phyloP scores from a whole-genome alignment of 2,329 filamentous ascomycete genomes.

The Penicillium sp. region DNA sequence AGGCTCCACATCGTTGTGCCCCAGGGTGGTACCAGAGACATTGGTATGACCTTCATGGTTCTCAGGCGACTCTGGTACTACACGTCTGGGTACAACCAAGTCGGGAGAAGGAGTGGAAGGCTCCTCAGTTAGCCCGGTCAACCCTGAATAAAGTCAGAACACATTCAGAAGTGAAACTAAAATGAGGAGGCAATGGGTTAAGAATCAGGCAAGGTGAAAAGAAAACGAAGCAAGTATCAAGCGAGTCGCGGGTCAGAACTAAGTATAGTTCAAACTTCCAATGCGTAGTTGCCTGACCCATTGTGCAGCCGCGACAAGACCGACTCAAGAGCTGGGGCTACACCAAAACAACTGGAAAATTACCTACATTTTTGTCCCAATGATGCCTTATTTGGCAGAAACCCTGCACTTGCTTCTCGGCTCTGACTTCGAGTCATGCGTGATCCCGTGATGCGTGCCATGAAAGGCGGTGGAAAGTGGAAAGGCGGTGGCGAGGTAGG shows the following conservation, averaged over 20 bases:
- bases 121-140: slow-evolving; percentile 14
- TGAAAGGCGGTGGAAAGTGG: slow-evolving; percentile 2
- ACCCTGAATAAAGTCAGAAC: slow-evolving; percentile 14
- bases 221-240: too few relatives aligned
- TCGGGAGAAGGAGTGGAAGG: slow-evolving; percentile 7
- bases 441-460: slow-evolving; percentile 2
- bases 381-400: not conserved
- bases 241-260: not conserved
- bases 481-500: not conserved
- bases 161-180: not conserved
- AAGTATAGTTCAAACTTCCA: not conserved
- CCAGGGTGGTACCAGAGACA: slow-evolving; percentile 36
- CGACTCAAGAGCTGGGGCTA: too few relatives aligned
- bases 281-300: not conserved
- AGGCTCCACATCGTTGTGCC: slow-evolving; percentile 25
- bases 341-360: not conserved
- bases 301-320: not conserved
- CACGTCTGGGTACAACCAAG: slow-evolving; percentile 10
- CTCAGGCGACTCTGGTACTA: slow-evolving; percentile 23
- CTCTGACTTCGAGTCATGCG: slow-evolving; percentile 42
- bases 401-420: slow-evolving; percentile 28
- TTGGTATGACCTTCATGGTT: slow-evolving; percentile 29
- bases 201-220: not conserved
- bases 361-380: not conserved
- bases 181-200: not conserved